A percentile compares a stretch with the other conserved stretches of the same genome.
These are phyloP conservation scores for Starmerella lactis-condensi DNA, from an alignment of 805 yeast genomes.

Conservation along the genomic window DNA sequence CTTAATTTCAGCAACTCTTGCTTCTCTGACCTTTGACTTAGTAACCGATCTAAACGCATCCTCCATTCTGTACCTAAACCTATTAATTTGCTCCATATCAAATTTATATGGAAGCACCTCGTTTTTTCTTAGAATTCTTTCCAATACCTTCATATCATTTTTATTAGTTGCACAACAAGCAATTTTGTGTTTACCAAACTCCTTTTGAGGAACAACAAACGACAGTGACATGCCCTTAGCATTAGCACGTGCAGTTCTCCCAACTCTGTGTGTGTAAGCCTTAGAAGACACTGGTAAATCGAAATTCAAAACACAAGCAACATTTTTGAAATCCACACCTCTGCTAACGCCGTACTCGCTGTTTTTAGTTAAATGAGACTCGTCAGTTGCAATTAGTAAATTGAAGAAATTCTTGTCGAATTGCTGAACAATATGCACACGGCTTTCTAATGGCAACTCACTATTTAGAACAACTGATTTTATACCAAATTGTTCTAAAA, in stretches of 20 bases:
- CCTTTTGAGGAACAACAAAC: constrained; percentile 67
- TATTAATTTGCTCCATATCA: constrained; percentile 80
- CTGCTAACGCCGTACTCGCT: constrained; percentile 81
- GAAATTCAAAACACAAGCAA: constrained; percentile 88
- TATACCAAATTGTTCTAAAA: constrained; percentile 86
- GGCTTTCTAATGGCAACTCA: constrained; percentile 80
- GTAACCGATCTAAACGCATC: constrained; percentile 96
- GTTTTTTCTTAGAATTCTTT: constrained; percentile 61
- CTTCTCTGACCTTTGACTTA: constrained; percentile 73
- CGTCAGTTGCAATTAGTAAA: constrained; percentile 87
- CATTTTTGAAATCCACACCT: constrained; percentile 91
- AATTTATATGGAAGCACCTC: constrained; percentile 67
- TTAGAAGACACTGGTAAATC: constrained; percentile 81
- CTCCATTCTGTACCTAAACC: constrained; percentile 88
- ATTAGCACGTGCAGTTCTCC: constrained; percentile 96
- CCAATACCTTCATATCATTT: constrained; percentile 70
- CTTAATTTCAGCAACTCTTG: constrained; percentile 74
- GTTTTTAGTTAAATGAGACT: constrained; percentile 33
- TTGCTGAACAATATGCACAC: constrained; percentile 88
- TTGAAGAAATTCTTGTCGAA: constrained; percentile 78
- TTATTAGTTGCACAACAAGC: constrained; percentile 54
- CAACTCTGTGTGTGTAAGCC: constrained; percentile 81
- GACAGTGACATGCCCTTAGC: constrained; percentile 88
- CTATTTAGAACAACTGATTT: constrained; percentile 74
- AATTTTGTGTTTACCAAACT: constrained; percentile 74